Percentiles rank a stretch among this genome's conserved stretches.
Evolutionary conservation across 192 early-diverging fungal species (phyloP).

Genomic region (Backusella westeae): DNA sequence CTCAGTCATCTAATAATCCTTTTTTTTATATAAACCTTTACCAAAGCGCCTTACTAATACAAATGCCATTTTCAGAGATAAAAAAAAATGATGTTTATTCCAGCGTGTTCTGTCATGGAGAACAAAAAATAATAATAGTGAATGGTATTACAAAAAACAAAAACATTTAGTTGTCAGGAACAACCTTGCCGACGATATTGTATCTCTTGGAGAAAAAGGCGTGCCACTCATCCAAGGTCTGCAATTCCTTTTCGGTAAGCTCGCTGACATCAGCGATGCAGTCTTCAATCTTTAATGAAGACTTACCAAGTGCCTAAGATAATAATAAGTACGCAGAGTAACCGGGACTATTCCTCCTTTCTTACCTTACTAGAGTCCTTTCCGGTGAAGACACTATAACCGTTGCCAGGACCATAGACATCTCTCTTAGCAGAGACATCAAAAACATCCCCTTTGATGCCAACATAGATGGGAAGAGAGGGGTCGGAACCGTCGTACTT

Average conservation of each 20-base stretch:
- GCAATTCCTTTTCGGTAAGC: conserved; percentile 63
- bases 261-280: conserved; percentile 69
- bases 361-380: conserved; percentile 74
- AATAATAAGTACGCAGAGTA: not conserved
- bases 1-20: not conserved
- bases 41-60: not conserved
- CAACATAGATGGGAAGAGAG: conserved; percentile 70
- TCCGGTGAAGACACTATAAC: conserved; percentile 78
- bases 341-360: not conserved
- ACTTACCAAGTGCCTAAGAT: conserved; percentile 60
- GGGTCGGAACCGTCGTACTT: conserved; percentile 61
- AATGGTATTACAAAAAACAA: not conserved
- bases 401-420: conserved; percentile 64
- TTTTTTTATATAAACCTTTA: not conserved
- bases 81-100: not conserved
- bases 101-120: not conserved
- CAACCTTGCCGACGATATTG: conserved; percentile 64
- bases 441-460: conserved; percentile 79
- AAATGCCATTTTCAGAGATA: not conserved
- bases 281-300: conserved; percentile 67
- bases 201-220: conserved; percentile 68
- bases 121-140: not conserved
- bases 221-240: conserved; percentile 74
- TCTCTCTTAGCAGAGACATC: conserved; percentile 66
- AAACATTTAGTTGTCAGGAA: conserved; percentile 19